Conservation (phyloP, 176 grass and related monocot species). For the Elymus sibiricus region DNA sequence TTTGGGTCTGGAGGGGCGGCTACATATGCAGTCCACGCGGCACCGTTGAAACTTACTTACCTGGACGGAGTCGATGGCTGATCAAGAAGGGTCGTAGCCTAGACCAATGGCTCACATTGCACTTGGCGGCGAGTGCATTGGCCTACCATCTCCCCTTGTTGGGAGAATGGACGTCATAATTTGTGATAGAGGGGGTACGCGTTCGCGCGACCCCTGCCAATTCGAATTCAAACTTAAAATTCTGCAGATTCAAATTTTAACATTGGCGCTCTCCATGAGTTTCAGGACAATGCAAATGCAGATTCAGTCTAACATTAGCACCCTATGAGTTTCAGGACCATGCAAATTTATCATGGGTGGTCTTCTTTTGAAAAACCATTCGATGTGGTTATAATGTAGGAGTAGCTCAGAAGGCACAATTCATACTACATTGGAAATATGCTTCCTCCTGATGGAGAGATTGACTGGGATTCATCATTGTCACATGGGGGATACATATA, state of each 20-base stretch:
- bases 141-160: constrained; percentile 26
- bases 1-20: neutral
- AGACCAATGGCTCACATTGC: constrained; percentile 24
- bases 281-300: too few species aligned
- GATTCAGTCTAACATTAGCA: neutral
- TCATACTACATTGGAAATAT: neutral
- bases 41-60: constrained; percentile 1
- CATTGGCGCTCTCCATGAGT: too few species aligned
- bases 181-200: constrained; percentile 33
- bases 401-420: neutral
- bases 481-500: neutral
- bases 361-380: neutral
- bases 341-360: too few species aligned
- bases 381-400: neutral
- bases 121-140: neutral
- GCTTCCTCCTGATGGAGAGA: too few species aligned
- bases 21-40: neutral
- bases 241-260: too few species aligned
- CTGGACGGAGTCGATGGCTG: constrained; percentile 13
- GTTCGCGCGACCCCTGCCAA: constrained; percentile 13
- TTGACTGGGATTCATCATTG: neutral
- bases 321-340: neutral
- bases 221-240: too few species aligned
- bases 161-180: constrained; percentile 47
- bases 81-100: constrained; percentile 17